Evolutionary conservation across 179 eudicot species (phyloP).

Genomic region (Pouteria campechiana): DNA sequence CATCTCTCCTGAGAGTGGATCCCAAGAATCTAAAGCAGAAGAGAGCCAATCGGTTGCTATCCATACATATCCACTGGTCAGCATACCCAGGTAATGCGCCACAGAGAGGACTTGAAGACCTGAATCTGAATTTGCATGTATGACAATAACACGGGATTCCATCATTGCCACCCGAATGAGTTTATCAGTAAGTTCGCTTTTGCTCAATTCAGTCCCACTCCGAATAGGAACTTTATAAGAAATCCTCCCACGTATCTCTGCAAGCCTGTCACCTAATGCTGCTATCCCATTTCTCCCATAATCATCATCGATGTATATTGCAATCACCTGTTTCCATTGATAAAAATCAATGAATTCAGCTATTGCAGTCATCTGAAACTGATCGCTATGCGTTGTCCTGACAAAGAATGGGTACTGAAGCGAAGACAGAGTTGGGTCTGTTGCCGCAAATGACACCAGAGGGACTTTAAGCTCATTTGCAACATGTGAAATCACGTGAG

Average conservation of each 20-base stretch:
- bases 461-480: constrained; percentile 46
- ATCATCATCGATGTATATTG: constrained; percentile 45
- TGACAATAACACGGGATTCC: constrained; percentile 42
- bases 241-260: constrained; percentile 28
- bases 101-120: constrained; percentile 21
- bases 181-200: constrained; percentile 10
- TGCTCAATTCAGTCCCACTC: constrained; percentile 20
- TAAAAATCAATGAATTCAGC: constrained; percentile 29
- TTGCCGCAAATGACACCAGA: constrained; percentile 30
- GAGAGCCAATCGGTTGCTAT: constrained; percentile 46
- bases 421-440: constrained; percentile 43
- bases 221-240: constrained; percentile 34
- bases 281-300: constrained; percentile 42
- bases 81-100: constrained; percentile 42
- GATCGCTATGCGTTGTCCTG: constrained; percentile 29
- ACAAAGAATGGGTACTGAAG: constrained; percentile 37
- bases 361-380: constrained; percentile 37
- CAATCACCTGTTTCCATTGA: constrained; percentile 41
- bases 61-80: constrained; percentile 49
- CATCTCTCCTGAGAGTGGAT: constrained; percentile 3
- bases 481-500: constrained; percentile 35
- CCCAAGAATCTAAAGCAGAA: constrained; percentile 23
- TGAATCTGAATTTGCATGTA: constrained; percentile 36
- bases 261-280: constrained; percentile 33
- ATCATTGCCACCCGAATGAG: constrained; percentile 21